Evolutionary conservation across 169 alveolate genomes (phyloP).

Genomic region (Toxoplasma gondii): DNA sequence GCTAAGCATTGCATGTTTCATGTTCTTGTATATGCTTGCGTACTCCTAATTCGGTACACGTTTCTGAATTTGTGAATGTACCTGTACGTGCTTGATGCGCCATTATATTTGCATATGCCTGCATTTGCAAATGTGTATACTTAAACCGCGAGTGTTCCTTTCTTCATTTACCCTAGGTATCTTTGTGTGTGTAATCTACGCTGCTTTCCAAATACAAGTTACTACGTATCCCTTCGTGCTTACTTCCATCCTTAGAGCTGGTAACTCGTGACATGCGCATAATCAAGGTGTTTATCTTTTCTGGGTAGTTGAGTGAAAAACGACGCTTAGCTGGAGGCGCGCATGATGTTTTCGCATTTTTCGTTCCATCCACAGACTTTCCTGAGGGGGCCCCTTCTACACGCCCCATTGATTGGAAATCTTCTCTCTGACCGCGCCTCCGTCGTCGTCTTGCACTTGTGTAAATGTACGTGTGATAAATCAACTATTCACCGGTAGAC

Average conservation of each 20-base stretch:
- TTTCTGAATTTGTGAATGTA: no score
- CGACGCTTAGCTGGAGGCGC: background rate
- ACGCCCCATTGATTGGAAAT: background rate
- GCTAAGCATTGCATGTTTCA: no score
- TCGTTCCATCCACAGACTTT: background rate
- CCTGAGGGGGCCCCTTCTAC: background rate
- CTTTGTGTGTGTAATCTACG: no score
- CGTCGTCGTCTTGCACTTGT: background rate
- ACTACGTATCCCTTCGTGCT: no score
- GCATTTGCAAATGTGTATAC: background rate
- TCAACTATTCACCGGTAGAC: background rate
- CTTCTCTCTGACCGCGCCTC: constrained; percentile 36
- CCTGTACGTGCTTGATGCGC: no score
- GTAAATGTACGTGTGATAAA: background rate
- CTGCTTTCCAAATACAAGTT: no score
- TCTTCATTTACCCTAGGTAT: no score
- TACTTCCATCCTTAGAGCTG: background rate
- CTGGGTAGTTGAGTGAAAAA: background rate
- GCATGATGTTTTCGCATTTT: background rate
- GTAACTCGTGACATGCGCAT: background rate
- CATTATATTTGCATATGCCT: background rate
- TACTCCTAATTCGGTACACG: no score
- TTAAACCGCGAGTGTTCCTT: background rate
- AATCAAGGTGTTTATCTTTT: background rate
- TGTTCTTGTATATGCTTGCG: no score